Evolutionary conservation across 1,284 basidiomycete species (phyloP), one percentile per base, ranked within the genome.

Genomic region (Erythrobasidium hasegawianum): DNA sequence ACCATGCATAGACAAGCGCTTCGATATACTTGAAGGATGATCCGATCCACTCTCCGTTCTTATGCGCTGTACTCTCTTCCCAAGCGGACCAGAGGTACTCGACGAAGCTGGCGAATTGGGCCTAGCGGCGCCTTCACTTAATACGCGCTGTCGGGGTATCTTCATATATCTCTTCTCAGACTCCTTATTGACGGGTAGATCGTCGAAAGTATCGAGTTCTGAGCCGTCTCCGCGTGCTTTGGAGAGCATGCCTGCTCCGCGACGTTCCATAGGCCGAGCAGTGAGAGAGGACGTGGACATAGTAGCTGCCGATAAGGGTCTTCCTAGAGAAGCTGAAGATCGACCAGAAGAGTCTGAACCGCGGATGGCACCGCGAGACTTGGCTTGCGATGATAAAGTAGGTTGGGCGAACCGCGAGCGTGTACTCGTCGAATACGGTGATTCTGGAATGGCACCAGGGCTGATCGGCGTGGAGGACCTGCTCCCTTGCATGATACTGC

Each of bases 161-260:
- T 71, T 69, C 8, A 67, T 50, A 61, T 59, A 55, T 10, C 29
- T 33, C 47, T 49, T 40, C 76, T 92, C 89, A 74, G 86, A 86
- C 68, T 91, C 88, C 61, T 87, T 82, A 75, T 94, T 87, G 16
- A 88, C 89, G 5, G 87, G 87, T 47, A 97, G 81, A 77, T 97
- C 94, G 40, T 95, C 93, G 70, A 97, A 85, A 0, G 78, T 86
- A 73, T 97, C 94, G 54, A 97, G 81, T 78, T 97, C 94, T 8
- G 89, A 91, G 5, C 94, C 94, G 76, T 96, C 91, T 1, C 93
- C 92, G 76, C 89, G 97, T 16, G 83, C 81, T 66, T 85, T 82
- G 65, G 11, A 64, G 41, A 27, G 80, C 73, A n/a, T 86, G 84
- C 4, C 86, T 85, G 62, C 80, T 80, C 33, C 83, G 79, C 24